Conservation (phyloP, 2,329 filamentous ascomycete genomes). For the Cercospora sp. region DNA sequence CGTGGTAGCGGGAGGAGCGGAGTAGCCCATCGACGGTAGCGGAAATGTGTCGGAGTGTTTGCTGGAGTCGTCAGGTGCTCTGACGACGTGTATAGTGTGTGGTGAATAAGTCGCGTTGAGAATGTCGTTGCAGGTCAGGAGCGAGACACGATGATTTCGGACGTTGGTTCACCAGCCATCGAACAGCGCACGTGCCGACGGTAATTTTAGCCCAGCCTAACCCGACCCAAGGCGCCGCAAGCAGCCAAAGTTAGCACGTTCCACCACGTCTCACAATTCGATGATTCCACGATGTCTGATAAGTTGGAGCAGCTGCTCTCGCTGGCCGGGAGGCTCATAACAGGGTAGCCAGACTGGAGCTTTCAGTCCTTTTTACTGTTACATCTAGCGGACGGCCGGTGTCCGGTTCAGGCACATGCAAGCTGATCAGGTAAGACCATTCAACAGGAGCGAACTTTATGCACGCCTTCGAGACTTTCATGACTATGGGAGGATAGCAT, state of each 20-base stretch:
- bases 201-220: conserved; percentile 4
- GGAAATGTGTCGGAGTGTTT: conserved; percentile 6
- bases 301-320: background rate
- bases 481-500: background rate
- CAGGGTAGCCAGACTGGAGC: background rate
- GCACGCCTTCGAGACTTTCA: background rate
- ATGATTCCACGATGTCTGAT: background rate
- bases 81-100: conserved; percentile 15
- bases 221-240: background rate
- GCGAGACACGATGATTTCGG: conserved; percentile 7
- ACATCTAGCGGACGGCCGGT: background rate
- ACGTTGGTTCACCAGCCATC: conserved; percentile 5
- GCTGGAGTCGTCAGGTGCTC: conserved; percentile 22
- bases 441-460: background rate
- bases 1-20: conserved; percentile 40
- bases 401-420: background rate
- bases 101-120: conserved; percentile 2
- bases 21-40: conserved; percentile 49
- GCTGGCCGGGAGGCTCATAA: background rate
- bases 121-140: conserved; percentile 10
- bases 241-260: background rate
- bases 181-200: background rate
- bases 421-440: background rate
- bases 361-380: background rate
- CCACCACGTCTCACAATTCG: background rate